Conservation (phyloP, 345 rosid species). For the Streptanthus diversifolius region DNA sequence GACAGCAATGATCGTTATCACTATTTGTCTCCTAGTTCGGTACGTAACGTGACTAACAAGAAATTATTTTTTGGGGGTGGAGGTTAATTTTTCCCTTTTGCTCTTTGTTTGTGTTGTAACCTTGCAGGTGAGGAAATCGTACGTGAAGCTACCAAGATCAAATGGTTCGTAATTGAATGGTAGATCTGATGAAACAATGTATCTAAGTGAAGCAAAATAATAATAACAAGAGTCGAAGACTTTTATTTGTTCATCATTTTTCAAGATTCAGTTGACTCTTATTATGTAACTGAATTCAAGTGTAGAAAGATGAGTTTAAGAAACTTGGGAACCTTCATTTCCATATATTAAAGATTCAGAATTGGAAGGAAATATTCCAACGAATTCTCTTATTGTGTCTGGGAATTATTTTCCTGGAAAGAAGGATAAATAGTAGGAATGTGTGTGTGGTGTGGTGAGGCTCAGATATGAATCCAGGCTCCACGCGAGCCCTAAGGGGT, state of each 20-base stretch:
- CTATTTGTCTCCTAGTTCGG: constrained; percentile 40
- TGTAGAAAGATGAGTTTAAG: neutral
- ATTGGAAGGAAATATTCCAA: neutral
- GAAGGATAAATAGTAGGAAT: constrained; percentile 2
- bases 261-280: neutral
- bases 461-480: constrained; percentile 23
- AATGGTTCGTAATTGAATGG: neutral
- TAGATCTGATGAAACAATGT: neutral
- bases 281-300: neutral
- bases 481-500: constrained; percentile 51
- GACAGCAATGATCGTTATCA: constrained; percentile 8
- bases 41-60: constrained; percentile 11
- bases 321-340: neutral
- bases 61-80: neutral
- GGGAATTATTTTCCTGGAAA: neutral
- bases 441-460: constrained; percentile 17
- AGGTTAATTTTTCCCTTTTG: neutral
- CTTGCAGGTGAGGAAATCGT: constrained; percentile 50
- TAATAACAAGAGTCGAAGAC: neutral
- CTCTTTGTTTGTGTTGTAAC: neutral
- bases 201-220: neutral
- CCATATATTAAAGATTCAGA: neutral
- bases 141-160: constrained; percentile 38
- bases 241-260: neutral
- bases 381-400: neutral